These are phyloP conservation scores for Alternaria sp. DNA, from an alignment of 2,329 filamentous ascomycete species.

Conservation along the genomic window DNA sequence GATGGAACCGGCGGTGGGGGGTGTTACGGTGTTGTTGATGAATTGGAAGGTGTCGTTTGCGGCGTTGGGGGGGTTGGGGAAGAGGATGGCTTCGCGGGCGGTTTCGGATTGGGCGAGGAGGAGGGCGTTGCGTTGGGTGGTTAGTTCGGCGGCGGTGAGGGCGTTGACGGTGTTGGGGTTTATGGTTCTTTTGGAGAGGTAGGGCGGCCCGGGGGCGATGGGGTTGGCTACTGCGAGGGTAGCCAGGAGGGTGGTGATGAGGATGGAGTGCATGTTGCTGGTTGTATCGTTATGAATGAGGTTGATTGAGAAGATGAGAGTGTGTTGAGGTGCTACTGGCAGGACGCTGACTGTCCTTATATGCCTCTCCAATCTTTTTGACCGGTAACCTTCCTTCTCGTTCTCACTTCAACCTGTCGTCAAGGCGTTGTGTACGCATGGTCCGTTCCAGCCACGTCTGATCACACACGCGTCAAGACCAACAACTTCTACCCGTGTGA, in stretches of 20 bases:
- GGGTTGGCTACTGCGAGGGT: slow-evolving; percentile 16
- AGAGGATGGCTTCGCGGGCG: slow-evolving; percentile 24
- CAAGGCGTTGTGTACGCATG: not conserved
- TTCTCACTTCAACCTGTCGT: not conserved
- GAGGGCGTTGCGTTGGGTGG: slow-evolving; percentile 18
- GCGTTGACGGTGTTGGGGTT: slow-evolving; percentile 23
- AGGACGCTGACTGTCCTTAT: not conserved
- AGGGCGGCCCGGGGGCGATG: slow-evolving; percentile 6
- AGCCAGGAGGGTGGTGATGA: slow-evolving; percentile 11
- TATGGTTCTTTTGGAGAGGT: slow-evolving; percentile 11
- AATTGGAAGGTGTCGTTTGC: slow-evolving; percentile 29
- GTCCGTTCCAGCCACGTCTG: not conserved
- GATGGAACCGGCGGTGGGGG: slow-evolving; percentile 54
- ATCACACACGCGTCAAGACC: not conserved
- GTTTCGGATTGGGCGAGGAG: slow-evolving; percentile 22
- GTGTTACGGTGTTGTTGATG: slow-evolving; percentile 44
- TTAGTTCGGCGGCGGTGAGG: slow-evolving; percentile 21
- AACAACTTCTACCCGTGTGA: not conserved
- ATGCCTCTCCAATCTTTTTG: not conserved
- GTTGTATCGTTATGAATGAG: not conserved
- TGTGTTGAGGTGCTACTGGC: not conserved
- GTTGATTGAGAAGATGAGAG: not conserved
- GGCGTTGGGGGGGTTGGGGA: slow-evolving; percentile 24
- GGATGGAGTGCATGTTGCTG: slow-evolving; percentile 12
- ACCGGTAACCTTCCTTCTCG: not conserved